A percentile compares a stretch with the other conserved stretches of the same genome.
These are phyloP conservation scores for Nitzschia putrida DNA, from an alignment of 108 stramenopile species.

Conservation along the genomic window DNA sequence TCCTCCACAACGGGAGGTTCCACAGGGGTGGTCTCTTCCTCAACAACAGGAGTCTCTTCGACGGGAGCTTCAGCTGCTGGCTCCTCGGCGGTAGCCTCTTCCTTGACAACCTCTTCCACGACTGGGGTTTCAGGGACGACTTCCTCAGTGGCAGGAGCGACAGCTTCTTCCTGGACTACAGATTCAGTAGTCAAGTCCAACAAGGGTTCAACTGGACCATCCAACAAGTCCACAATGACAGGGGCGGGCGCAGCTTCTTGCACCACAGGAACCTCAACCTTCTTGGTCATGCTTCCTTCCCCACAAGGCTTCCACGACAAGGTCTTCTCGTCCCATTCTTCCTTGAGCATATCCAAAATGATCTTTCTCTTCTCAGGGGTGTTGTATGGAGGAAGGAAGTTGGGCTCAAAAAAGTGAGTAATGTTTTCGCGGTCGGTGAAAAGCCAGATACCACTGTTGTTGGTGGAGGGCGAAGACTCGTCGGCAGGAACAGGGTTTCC, in stretches of 20 bases:
- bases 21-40: not conserved
- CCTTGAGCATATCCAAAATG: slow-evolving; percentile 70
- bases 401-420: slow-evolving; percentile 82
- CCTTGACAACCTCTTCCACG: not conserved
- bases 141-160: not conserved
- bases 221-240: not conserved
- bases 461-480: not conserved
- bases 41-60: not conserved
- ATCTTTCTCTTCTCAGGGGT: slow-evolving; percentile 73
- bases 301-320: slow-evolving; percentile 69
- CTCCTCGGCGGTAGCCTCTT: not conserved
- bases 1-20: not conserved
- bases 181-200: not conserved
- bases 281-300: slow-evolving; percentile 40
- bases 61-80: not conserved
- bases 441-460: slow-evolving; percentile 67
- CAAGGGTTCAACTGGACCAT: not conserved
- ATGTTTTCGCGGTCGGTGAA: slow-evolving; percentile 79
- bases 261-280: not conserved
- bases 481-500: slow-evolving; percentile 23
- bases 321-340: slow-evolving; percentile 83
- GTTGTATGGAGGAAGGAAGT: slow-evolving; percentile 86
- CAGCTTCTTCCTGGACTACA: not conserved
- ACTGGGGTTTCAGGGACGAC: not conserved
- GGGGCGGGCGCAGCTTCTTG: not conserved